A percentile compares a stretch with the other conserved stretches of the same genome.
These are phyloP conservation scores for Backusella tarrabulga DNA, from an alignment of 192 early-diverging fungal species.

Conservation along the genomic window DNA sequence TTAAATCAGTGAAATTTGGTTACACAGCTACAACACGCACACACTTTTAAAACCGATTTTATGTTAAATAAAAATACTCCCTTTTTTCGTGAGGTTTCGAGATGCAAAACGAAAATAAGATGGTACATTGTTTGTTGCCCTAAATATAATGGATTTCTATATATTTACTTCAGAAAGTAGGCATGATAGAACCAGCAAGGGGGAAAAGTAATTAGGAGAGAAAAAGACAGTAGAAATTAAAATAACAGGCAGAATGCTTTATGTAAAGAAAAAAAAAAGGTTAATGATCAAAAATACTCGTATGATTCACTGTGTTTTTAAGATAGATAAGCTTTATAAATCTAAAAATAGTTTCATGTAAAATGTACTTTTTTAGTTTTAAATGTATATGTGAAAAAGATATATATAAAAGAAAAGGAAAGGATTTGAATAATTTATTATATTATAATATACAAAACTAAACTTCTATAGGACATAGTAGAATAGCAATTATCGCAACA, in stretches of 20 bases:
- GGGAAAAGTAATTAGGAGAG: neutral
- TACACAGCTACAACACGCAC: neutral
- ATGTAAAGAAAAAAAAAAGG: neutral
- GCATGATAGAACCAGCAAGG: neutral
- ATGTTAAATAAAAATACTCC: neutral
- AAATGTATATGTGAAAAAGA: neutral
- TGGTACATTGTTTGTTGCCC: neutral
- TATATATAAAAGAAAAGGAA: neutral
- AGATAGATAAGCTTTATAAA: neutral
- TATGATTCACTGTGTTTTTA: neutral
- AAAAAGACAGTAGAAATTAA: neutral
- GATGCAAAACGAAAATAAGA: neutral
- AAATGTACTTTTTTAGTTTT: neutral
- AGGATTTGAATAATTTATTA: neutral
- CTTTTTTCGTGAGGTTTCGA: neutral
- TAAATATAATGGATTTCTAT: neutral
- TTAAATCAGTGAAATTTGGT: too few species aligned
- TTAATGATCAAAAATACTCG: neutral
- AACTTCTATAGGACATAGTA: neutral
- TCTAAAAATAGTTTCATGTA: neutral
- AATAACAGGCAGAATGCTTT: neutral
- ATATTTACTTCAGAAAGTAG: neutral
- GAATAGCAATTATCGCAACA: neutral
- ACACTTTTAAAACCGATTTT: neutral
- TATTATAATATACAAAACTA: neutral